Evolutionary conservation across 2,329 filamentous ascomycete species (phyloP).

Genomic region (Hymenoscyphus fructigenus): DNA sequence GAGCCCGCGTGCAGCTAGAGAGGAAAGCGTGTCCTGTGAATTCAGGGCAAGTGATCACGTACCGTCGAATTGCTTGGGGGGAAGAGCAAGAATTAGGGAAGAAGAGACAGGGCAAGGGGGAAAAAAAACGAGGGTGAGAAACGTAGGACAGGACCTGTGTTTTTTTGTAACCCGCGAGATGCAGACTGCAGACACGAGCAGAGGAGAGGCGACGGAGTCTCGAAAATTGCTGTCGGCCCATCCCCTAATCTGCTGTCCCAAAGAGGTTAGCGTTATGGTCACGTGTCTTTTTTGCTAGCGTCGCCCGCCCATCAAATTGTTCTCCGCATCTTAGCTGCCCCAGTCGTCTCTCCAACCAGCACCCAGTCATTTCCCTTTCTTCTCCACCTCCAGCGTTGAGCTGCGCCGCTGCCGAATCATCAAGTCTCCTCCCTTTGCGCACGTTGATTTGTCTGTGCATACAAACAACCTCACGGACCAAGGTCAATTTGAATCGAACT

Average conservation of each 20-base stretch:
- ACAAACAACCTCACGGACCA: neutral
- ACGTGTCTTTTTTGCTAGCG: neutral
- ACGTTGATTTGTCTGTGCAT: slow-evolving; percentile 10
- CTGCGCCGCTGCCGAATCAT: slow-evolving; percentile 9
- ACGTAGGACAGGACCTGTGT: slow-evolving; percentile 13
- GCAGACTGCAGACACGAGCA: neutral
- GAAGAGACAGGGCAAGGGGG: neutral
- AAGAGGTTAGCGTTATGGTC: neutral
- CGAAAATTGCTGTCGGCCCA: neutral
- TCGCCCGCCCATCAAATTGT: neutral
- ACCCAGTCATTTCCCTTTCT: neutral
- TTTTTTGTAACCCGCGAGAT: slow-evolving; percentile 3
- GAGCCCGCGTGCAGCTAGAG: neutral
- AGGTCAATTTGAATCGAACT: neutral
- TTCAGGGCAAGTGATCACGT: slow-evolving; percentile 13
- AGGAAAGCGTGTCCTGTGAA: slow-evolving; percentile 1
- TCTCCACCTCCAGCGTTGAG: neutral
- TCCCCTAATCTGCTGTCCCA: neutral
- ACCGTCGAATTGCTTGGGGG: slow-evolving; percentile 3
- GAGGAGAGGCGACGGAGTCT: neutral
- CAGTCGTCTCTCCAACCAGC: neutral
- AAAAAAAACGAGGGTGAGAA: slow-evolving; percentile 12
- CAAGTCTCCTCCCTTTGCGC: neutral
- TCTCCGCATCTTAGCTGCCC: neutral
- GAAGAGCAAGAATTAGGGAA: neutral